Conservation (phyloP, 192 early-diverging fungal genomes). For the Coemansia sp. region DNA sequence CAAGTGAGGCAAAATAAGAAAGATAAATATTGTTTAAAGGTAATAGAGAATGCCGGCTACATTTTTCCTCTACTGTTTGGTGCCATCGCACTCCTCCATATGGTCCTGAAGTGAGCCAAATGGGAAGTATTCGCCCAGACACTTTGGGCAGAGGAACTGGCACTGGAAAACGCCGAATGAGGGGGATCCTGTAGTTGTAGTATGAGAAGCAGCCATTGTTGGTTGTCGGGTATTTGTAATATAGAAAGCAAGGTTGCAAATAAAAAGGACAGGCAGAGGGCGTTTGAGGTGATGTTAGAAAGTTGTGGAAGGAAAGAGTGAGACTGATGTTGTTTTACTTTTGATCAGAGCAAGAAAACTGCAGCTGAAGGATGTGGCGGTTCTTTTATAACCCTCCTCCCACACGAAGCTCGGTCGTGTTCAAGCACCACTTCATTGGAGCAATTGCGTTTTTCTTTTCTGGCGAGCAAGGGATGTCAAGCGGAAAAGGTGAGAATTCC, state of each 20-base stretch:
- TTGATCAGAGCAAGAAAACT: neutral
- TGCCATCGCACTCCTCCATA: constrained; percentile 26
- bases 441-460: neutral
- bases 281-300: neutral
- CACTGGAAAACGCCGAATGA: constrained; percentile 38
- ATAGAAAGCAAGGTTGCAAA: neutral
- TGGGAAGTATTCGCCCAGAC: constrained; percentile 24
- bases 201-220: constrained; percentile 33
- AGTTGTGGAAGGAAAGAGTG: constrained; percentile 1
- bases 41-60: neutral
- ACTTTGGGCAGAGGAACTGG: constrained; percentile 35
- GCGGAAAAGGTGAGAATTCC: constrained; percentile 11
- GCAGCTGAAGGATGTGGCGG: neutral
- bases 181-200: constrained; percentile 17
- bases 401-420: neutral
- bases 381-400: neutral
- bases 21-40: neutral
- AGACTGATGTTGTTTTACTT: neutral
- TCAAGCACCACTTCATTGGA: neutral
- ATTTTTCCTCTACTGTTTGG: neutral
- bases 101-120: constrained; percentile 30
- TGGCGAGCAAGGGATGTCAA: neutral
- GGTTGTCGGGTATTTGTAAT: neutral
- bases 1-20: neutral
- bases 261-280: no score